Base-by-base conservation (phyloP, 1,284 basidiomycete genomes). In the Takashimella koratensis region DNA sequence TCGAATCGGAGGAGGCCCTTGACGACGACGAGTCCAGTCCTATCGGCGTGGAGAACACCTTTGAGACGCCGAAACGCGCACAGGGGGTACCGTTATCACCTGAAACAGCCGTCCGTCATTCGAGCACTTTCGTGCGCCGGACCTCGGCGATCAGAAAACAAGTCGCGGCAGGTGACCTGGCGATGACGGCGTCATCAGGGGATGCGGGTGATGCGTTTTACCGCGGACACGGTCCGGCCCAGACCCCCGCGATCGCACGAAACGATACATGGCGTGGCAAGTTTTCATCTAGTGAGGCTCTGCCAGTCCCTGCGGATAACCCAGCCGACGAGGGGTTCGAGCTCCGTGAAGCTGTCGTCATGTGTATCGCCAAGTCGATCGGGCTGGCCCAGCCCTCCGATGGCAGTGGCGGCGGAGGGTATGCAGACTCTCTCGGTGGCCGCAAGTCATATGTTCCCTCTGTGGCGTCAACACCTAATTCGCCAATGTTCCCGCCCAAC, bases 311-410 rank as follows among this genome's bases (percentile, higher is more conserved):
- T 47, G 47, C 43, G 42, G 63, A 63, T 4, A 63, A 68, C 3
- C 62, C 57, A 6, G 62, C 60, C 24, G 65, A 72, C 2, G 83
- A 84, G 21, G 84, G 87, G 42, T 94, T 96, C 67, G 90, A 97
- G 67, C 82, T 98, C 36, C 85, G 90, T 43, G 90, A 92, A 60
- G 91, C 90, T 59, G 92, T 99, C 27, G 93, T 98, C 88, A 87
- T 88, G 4, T 96, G 91, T 75, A 96, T 99, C 56, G 93, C 94
- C 1, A 95, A 94, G 72, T 96, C 92, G 4, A 98, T 99, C 53
- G 95, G 95, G 3, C 81, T 99, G 11, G 79, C 90, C n/a, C 94
- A 96, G 62, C 86, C 90, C 5, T 83, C 55, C 86, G 6, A 77
- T 23, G 21, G 20, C 20, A 26, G 52, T 25, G 39, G 40, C 22